Evolutionary conservation across 345 rosid genomes (phyloP).

Genomic region (Mercurialis annua): DNA sequence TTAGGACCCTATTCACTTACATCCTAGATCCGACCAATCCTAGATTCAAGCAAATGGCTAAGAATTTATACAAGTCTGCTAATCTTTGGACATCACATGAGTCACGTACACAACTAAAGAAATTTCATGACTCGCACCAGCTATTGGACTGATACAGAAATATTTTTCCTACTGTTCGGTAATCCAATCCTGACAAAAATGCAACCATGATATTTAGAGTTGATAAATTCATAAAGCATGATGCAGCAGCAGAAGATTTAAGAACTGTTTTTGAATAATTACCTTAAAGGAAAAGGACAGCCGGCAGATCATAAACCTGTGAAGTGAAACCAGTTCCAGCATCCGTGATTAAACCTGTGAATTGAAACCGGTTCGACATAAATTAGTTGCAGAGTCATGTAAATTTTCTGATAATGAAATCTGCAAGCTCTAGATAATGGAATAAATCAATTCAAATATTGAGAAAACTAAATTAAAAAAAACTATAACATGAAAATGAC

Average conservation of each 20-base stretch:
- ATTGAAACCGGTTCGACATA: too few relatives aligned
- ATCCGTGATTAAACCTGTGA: slow-evolving; percentile 97
- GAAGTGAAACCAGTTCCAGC: slow-evolving; percentile 91
- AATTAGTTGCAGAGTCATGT: slow-evolving; percentile 56
- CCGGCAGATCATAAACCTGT: slow-evolving; percentile 84
- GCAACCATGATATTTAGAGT: slow-evolving; percentile 11
- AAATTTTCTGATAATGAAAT: background rate
- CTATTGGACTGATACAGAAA: slow-evolving; percentile 85
- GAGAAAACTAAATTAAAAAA: too few relatives aligned
- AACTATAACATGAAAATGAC: background rate
- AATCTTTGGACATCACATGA: slow-evolving; percentile 97
- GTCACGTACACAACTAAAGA: slow-evolving; percentile 92
- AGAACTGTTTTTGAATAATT: slow-evolving; percentile 13
- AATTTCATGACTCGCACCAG: slow-evolving; percentile 86
- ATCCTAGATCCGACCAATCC: too few relatives aligned
- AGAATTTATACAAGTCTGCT: too few relatives aligned
- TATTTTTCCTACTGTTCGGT: slow-evolving; percentile 98
- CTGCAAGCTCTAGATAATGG: background rate
- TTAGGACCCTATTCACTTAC: too few relatives aligned
- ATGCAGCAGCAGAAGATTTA: slow-evolving; percentile 6
- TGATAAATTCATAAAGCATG: slow-evolving; percentile 19
- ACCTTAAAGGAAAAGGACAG: slow-evolving; percentile 90
- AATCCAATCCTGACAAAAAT: slow-evolving; percentile 77
- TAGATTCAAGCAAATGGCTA: too few relatives aligned
- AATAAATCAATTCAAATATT: too few relatives aligned